Evolutionary conservation across 495 filamentous ascomycete genomes (phyloP), one percentile per base, ranked within the genome.

Genomic region (Pyronema omphalodes): DNA sequence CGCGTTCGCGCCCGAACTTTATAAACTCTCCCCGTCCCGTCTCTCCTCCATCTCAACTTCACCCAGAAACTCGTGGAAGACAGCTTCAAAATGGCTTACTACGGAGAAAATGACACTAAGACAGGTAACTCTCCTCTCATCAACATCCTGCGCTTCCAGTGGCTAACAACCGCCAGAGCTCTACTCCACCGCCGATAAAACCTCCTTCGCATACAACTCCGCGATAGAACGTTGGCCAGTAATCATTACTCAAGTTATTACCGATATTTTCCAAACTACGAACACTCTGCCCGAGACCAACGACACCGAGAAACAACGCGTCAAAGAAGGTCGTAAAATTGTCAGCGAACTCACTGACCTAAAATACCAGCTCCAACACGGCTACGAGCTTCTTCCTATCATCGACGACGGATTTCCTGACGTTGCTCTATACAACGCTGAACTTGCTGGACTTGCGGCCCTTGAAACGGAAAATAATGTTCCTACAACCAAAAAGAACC

Each of bases 361-460:
- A 57, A 98, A 98, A 70, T 94, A 96, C 69, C 89, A 98, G 70
- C 67, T 95, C 43, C 91, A 94, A 64, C 91, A 98, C 67, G 77
- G 95, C 65, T 76, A 87, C 41, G 71, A 79, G 57, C 67, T 98
- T 62, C 86, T 74, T 0, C 86, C 87, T 7, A 71, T 98, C 3
- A 71, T 68, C 15, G 86, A 96, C 59, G 89, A 96, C 66, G 86
- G 85, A 17, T 64, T 75, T 44, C 68, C 77, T 9, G 91, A 91
- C 64, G 78, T 94, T 40, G 74, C 74, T n/a, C 70, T 71, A 8
- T 96, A 95, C 68, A 98, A 96, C 66, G 66, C 78, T 52, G 86
- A 94, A 65, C 69, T 96, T n/a, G 87, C 93, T 70, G 59, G 81
- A 70, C 19, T 40, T 33, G n/a, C 0, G 5, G 14, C n/a, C 50